Conservation (phyloP, 2,329 filamentous ascomycete species). For the Lachnellula subtilissima region DNA sequence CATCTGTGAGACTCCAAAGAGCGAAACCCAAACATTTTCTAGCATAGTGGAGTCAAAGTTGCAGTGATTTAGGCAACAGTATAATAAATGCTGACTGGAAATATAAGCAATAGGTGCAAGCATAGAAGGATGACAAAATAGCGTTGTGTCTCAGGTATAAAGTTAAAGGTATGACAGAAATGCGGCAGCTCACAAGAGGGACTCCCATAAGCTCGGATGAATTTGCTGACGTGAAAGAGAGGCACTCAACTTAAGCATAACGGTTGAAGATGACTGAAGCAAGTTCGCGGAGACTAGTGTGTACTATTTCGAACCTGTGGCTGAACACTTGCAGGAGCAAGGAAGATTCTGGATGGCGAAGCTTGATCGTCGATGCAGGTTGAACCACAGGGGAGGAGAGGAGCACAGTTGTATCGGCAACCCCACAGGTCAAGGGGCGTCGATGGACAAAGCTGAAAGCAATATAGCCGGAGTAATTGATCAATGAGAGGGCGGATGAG, state of each 20-base stretch:
- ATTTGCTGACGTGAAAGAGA: not conserved
- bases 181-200: not conserved
- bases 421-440: conserved; percentile 9
- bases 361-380: conserved; percentile 3
- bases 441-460: conserved; percentile 13
- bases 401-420: conserved; percentile 5
- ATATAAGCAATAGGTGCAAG: not conserved
- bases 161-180: not conserved
- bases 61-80: not conserved
- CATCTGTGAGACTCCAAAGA: too few relatives aligned
- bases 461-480: not conserved
- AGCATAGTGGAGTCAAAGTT: not conserved
- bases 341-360: not conserved
- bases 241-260: conserved; percentile 17
- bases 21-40: too few relatives aligned
- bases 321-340: conserved; percentile 2
- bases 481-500: not conserved
- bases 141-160: not conserved
- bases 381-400: conserved; percentile 7
- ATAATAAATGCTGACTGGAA: not conserved
- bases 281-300: conserved; percentile 2
- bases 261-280: conserved; percentile 4
- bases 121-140: not conserved
- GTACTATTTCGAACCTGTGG: conserved; percentile 9
- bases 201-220: conserved; percentile 1